Base-by-base conservation (phyloP, 2,329 filamentous ascomycete species). In the Neoascochyta sp. region DNA sequence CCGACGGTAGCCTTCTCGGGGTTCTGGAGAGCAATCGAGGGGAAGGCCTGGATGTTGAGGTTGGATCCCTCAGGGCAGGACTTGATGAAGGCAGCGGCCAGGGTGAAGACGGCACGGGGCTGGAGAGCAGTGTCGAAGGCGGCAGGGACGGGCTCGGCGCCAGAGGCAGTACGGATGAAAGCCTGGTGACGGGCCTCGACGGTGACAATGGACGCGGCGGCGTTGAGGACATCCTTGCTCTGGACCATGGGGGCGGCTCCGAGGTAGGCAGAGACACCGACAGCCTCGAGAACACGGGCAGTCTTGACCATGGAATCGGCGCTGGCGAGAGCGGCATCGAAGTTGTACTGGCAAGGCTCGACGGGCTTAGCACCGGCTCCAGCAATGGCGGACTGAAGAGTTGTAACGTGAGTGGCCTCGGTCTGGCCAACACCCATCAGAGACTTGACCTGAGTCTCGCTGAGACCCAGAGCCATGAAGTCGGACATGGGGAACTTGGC, bases 131-230 rank as follows among this genome's bases (percentile, higher is more conserved):
- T 80, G 57, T 86, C 82, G 52, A 87, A 84, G 15, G 81, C 73
- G 53, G 77, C 75, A 4, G 83, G 79, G 4, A 83, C 74, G 30
- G 81, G 76, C 34, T 74, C 65, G 32, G 70, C 66, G 36, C 73
- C 70, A 12, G 71, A 67, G 21, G 76, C 77, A 35, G 71, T 65
- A 43, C 83, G 79, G 62, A 87, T 77, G 62, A 83, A 80, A 39
- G 80, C 80, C 64, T 85, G 80, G 65, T 88, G 83, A 36, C 83
- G 75, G 16, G 81, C 73, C 65, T 88, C 83, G 37, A 85, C 74
- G 14, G 81, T 83, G 24, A 85, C 73, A 57, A 88, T 87, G 28
- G 76, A 76, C 7, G 73, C 83, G 3, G 83, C 83, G 12, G 78
- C 76, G 38, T 73, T 69, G 28, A 88, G 76, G 40, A 85, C 75